These are phyloP conservation scores for Umbelopsis ramanniana DNA, from an alignment of 192 early-diverging fungal genomes.

Conservation along the genomic window DNA sequence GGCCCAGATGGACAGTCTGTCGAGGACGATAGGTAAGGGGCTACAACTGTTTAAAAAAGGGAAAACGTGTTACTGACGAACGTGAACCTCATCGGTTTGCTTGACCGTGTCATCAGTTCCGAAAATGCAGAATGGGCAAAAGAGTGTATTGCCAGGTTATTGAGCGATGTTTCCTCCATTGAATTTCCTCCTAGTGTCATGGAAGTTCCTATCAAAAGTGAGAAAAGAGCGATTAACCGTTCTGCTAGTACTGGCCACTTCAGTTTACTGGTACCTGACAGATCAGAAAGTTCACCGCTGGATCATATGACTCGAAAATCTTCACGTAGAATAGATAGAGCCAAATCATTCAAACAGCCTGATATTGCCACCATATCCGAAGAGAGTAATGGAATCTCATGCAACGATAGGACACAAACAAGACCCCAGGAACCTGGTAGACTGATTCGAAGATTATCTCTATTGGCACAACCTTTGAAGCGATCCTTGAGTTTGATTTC, in stretches of 20 bases:
- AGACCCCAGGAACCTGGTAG: constrained; percentile 3
- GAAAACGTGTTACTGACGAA: background rate
- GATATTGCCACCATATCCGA: background rate
- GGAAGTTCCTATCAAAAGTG: background rate
- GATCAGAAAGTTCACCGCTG: too few relatives aligned
- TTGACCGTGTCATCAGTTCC: background rate
- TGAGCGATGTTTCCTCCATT: background rate
- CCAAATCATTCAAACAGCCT: background rate
- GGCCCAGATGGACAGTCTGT: background rate
- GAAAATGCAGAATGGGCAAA: constrained; percentile 18
- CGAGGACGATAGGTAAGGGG: constrained; percentile 1
- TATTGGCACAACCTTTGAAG: constrained; percentile 10
- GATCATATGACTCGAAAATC: background rate
- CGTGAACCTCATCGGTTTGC: background rate
- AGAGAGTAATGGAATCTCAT: constrained; percentile 6
- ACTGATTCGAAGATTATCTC: constrained; percentile 11
- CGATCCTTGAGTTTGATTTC: constrained; percentile 15
- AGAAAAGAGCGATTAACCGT: background rate
- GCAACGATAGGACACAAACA: background rate
- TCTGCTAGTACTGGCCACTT: background rate
- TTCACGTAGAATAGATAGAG: constrained; percentile 5
- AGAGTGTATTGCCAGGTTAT: constrained; percentile 11
- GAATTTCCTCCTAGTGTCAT: background rate
- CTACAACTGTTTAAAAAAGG: background rate
- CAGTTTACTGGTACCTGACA: background rate